Evolutionary conservation across 345 rosid species (phyloP).

Genomic region (Euphorbia pulcherrima): DNA sequence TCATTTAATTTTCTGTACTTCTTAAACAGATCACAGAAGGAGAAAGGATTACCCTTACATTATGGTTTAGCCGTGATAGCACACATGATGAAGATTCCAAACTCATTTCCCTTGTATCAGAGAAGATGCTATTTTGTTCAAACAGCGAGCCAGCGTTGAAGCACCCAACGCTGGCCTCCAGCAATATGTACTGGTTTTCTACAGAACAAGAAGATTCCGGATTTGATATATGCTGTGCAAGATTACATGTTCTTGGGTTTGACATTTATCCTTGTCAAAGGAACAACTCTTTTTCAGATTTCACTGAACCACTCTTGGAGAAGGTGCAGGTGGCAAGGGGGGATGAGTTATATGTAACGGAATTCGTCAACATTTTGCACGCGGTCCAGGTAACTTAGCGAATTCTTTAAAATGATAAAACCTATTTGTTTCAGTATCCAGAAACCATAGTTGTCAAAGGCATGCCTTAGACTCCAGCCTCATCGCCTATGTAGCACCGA

Average conservation of each 20-base stretch:
- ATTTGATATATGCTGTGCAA: conserved; percentile 66
- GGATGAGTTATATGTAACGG: conserved; percentile 35
- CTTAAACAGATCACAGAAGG: conserved; percentile 58
- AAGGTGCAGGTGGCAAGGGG: conserved; percentile 57
- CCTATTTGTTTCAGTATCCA: background rate
- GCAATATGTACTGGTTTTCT: conserved; percentile 78
- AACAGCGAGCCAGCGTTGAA: conserved; percentile 16
- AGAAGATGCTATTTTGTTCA: conserved; percentile 18
- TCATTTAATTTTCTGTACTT: background rate
- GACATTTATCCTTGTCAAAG: conserved; percentile 40
- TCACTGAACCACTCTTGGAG: conserved; percentile 40
- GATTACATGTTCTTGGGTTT: conserved; percentile 62
- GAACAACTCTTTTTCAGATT: conserved; percentile 23
- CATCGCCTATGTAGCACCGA: no score
- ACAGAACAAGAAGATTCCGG: conserved; percentile 41
- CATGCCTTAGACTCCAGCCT: no score
- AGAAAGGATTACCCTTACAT: conserved; percentile 81
- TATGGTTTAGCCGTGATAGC: conserved; percentile 87
- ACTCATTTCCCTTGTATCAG: conserved; percentile 60
- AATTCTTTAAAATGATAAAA: background rate
- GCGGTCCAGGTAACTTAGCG: conserved; percentile 63
- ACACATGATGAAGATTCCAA: conserved; percentile 78
- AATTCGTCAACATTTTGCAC: conserved; percentile 62
- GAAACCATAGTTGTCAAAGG: no score
- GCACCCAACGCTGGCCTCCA: conserved; percentile 61